A percentile compares a stretch with the other conserved stretches of the same genome.
Conservation (phyloP, 768 basidiomycete genomes). For the Amanita thiersii region DNA sequence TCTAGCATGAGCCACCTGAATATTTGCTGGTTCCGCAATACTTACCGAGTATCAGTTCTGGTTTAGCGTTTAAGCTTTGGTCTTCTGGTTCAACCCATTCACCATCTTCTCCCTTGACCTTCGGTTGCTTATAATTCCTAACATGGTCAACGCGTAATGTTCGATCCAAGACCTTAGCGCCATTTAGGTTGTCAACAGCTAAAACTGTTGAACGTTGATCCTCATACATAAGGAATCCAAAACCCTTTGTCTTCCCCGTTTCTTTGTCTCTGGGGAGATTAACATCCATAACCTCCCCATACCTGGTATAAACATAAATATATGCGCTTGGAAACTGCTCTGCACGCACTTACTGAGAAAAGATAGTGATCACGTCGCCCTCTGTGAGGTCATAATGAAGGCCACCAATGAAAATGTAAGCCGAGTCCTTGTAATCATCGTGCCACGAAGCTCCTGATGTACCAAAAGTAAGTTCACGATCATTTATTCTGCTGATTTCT, state of each 20-base stretch:
- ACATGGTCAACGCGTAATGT: slow-evolving; percentile 91
- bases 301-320: slow-evolving; percentile 39
- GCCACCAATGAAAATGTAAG: slow-evolving; percentile 91
- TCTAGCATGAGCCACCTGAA: not conserved
- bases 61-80: slow-evolving; percentile 83
- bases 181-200: slow-evolving; percentile 98
- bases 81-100: slow-evolving; percentile 82
- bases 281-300: slow-evolving; percentile 93
- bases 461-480: slow-evolving; percentile 79
- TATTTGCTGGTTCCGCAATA: not conserved
- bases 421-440: slow-evolving; percentile 96
- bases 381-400: slow-evolving; percentile 86
- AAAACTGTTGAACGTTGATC: slow-evolving; percentile 94
- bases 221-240: slow-evolving; percentile 98
- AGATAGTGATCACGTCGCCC: slow-evolving; percentile 94
- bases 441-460: slow-evolving; percentile 79
- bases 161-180: slow-evolving; percentile 78
- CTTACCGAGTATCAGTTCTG: slow-evolving; percentile 43
- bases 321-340: slow-evolving; percentile 5
- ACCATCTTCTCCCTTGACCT: slow-evolving; percentile 68
- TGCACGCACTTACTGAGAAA: slow-evolving; percentile 75
- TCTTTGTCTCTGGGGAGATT: slow-evolving; percentile 92
- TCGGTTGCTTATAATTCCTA: slow-evolving; percentile 86
- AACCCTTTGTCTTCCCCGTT: slow-evolving; percentile 86
- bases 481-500: slow-evolving; percentile 92